A percentile compares a stretch with the other conserved stretches of the same genome.
phyloP scores from a whole-genome alignment of 148 eudicot species.

The Suaeda aralocaspica region DNA sequence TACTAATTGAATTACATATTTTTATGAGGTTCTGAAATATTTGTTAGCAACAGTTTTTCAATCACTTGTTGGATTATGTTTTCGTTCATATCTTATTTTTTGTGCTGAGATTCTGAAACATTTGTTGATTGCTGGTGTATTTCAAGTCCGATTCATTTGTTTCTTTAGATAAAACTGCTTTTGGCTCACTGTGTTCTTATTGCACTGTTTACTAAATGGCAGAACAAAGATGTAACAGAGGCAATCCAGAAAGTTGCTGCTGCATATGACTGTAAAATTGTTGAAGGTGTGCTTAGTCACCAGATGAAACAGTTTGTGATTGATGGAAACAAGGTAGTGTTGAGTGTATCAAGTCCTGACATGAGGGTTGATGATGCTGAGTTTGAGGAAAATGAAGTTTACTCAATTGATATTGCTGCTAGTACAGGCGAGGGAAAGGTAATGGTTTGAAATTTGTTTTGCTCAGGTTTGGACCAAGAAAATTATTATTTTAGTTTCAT shows the following conservation, averaged over 20 bases:
- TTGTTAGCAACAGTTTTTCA: not conserved
- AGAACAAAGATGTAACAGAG: conserved; percentile 85
- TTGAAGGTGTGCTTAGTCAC: conserved; percentile 89
- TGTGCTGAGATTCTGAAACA: not conserved
- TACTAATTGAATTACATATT: no score
- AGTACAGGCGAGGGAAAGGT: conserved; percentile 96
- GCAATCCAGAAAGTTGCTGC: conserved; percentile 93
- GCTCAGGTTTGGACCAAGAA: not conserved
- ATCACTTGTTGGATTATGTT: not conserved
- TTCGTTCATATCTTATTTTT: not conserved
- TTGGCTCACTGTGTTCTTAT: not conserved
- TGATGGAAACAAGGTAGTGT: conserved; percentile 89
- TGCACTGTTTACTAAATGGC: conserved; percentile 12
- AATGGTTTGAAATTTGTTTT: not conserved
- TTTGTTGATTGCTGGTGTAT: not conserved
- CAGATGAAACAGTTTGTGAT: conserved; percentile 89
- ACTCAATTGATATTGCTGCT: conserved; percentile 67
- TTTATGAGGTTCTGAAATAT: no score
- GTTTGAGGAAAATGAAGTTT: conserved; percentile 92
- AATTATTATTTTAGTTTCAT: not conserved
- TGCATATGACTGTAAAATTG: conserved; percentile 90
- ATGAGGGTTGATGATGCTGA: conserved; percentile 84
- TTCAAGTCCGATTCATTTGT: not conserved
- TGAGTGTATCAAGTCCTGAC: conserved; percentile 67
- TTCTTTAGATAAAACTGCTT: not conserved